phyloP scores from a whole-genome alignment of 768 basidiomycete species.

The Suillus luteus region DNA sequence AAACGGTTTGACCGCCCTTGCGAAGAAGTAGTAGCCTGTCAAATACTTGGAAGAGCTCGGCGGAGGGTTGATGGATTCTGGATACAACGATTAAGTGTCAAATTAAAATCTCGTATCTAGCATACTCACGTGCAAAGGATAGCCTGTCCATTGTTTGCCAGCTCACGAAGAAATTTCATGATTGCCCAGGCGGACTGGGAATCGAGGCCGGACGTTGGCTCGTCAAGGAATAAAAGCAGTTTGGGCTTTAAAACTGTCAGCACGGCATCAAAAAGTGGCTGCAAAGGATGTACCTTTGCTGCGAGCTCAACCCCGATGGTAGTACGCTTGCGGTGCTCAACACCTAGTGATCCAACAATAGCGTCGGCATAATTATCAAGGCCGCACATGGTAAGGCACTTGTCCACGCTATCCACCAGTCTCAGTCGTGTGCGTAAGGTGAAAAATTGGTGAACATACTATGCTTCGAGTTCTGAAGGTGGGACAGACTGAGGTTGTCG shows the following conservation, averaged over 20 bases:
- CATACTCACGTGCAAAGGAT: constrained; percentile 53
- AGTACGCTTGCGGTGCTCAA: constrained; percentile 55
- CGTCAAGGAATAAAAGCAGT: constrained; percentile 58
- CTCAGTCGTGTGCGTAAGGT: background rate
- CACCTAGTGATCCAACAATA: constrained; percentile 55
- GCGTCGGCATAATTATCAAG: constrained; percentile 62
- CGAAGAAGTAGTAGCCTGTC: constrained; percentile 52
- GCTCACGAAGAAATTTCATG: constrained; percentile 48
- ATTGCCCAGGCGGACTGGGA: constrained; percentile 55
- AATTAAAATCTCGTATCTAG: background rate
- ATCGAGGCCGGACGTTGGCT: constrained; percentile 60
- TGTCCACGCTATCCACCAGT: constrained; percentile 45
- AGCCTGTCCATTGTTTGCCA: constrained; percentile 55
- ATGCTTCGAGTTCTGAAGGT: constrained; percentile 71
- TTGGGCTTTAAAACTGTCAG: constrained; percentile 33
- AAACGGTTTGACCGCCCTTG: constrained; percentile 64
- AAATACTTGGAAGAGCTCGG: constrained; percentile 52
- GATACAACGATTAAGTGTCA: background rate
- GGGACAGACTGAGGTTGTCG: constrained; percentile 73
- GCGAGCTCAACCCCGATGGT: constrained; percentile 65
- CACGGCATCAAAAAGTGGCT: background rate
- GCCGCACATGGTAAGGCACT: constrained; percentile 65
- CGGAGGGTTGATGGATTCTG: constrained; percentile 41
- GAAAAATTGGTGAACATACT: constrained; percentile 46
- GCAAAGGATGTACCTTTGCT: constrained; percentile 41